Evolutionary conservation across 1,139 yeast species (phyloP).

Genomic region (Candida pseudocylindracea): DNA sequence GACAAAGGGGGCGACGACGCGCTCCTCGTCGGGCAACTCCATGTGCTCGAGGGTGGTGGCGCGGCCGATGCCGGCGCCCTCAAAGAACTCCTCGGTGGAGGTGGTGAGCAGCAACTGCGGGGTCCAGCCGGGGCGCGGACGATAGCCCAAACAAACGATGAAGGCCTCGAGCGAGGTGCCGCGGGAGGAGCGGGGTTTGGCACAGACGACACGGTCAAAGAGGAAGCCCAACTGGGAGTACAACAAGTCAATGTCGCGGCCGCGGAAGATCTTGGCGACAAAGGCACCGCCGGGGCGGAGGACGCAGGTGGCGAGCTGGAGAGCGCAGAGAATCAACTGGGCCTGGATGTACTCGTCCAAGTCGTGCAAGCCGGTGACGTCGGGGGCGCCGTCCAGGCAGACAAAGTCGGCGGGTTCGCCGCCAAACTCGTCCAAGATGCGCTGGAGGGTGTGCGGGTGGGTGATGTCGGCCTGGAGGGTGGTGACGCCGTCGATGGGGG

Average conservation of each 20-base stretch:
- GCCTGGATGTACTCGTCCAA: conserved; percentile 94
- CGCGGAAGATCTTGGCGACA: conserved; percentile 91
- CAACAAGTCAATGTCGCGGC: conserved; percentile 80
- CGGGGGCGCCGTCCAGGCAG: conserved; percentile 97
- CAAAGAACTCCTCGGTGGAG: conserved; percentile 68
- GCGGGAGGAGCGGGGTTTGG: conserved; percentile 86
- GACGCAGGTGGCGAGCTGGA: conserved; percentile 76
- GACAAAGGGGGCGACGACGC: conserved; percentile 64
- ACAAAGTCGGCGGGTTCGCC: conserved; percentile 91
- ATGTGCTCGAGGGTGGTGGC: conserved; percentile 18
- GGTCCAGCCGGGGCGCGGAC: conserved; percentile 63
- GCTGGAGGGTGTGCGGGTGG: conserved; percentile 68
- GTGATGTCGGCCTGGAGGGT: conserved; percentile 93
- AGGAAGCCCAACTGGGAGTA: conserved; percentile 74
- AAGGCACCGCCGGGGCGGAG: conserved; percentile 78
- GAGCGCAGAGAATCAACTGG: conserved; percentile 73
- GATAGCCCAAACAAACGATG: conserved; percentile 75
- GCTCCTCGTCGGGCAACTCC: conserved; percentile 30
- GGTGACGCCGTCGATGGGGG: conserved; percentile 75
- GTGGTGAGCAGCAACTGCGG: conserved; percentile 35
- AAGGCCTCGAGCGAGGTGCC: conserved; percentile 90
- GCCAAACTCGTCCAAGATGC: conserved; percentile 59
- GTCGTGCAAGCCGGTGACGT: conserved; percentile 93
- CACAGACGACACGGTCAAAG: conserved; percentile 76
- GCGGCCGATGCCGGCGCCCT: conserved; percentile 37